A percentile compares a stretch with the other conserved stretches of the same genome.
These are phyloP conservation scores for Pyrenophora graminea DNA, from an alignment of 2,329 filamentous ascomycete genomes.

Conservation along the genomic window DNA sequence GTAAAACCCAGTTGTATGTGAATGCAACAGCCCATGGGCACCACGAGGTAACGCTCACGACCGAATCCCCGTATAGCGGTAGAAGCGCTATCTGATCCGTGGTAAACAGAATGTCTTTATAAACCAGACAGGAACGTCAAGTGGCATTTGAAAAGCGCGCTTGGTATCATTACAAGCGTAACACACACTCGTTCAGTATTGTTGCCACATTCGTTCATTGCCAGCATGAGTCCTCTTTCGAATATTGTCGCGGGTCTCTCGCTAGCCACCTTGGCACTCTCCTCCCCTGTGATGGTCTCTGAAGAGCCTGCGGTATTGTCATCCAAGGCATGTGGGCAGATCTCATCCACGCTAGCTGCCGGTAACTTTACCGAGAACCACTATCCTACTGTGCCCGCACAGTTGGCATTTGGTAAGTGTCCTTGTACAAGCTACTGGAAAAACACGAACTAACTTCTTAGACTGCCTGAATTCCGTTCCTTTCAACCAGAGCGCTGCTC, in stretches of 20 bases:
- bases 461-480: constrained; percentile 53
- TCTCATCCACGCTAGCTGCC: constrained; percentile 33
- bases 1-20: too few relatives aligned
- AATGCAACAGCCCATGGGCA: too few relatives aligned
- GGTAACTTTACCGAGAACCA: constrained; percentile 24
- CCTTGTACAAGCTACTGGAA: too few relatives aligned
- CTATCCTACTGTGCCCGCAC: too few relatives aligned
- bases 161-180: too few relatives aligned
- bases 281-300: constrained; percentile 25
- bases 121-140: not conserved
- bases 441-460: too few relatives aligned
- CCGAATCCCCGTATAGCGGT: not conserved
- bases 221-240: constrained; percentile 34
- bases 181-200: too few relatives aligned
- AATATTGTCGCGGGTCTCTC: constrained; percentile 29
- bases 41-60: not conserved
- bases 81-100: constrained; percentile 2
- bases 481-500: constrained; percentile 49
- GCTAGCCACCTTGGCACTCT: constrained; percentile 32
- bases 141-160: constrained; percentile 21
- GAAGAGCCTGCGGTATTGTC: too few relatives aligned
- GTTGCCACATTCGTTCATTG: not conserved
- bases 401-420: too few relatives aligned
- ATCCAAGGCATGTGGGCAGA: constrained; percentile 35
- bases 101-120: constrained; percentile 20